Evolutionary conservation across 345 rosid species (phyloP), one percentile per base, ranked within the genome.

Genomic region (Cardamine occulta): DNA sequence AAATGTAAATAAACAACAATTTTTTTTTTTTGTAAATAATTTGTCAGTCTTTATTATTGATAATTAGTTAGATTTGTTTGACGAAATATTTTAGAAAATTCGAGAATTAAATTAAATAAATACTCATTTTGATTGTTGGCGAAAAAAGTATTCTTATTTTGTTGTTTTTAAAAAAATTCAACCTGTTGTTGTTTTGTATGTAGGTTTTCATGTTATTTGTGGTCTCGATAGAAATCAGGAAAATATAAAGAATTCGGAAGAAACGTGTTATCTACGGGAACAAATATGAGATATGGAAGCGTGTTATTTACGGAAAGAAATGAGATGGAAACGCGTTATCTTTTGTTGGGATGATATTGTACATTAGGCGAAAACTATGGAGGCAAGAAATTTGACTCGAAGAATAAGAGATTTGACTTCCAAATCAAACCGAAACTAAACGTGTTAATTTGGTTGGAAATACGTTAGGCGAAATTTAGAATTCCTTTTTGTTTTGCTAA

Each of bases 381-480:
- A 34, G 26, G 26, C 28, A 34, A 34, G 5, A 34, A 8, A 35
- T 61, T 37, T 37, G 66, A 37, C 29, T 12, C 21, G 3, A 4
- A 14, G 8, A 45, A 45, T 9, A 51, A 49, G 14, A 19, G 15
- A 52, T 52, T 49, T 52, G 51, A 62, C 32, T 13, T 61, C 5
- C 18, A 39, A 62, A 23, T 62, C 32, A 62, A 61, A 21, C 17
- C 4, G 13, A 60, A 60, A 61, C 4, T 13, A 58, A 58, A 47
- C 67, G 67, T 71, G 58, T 47, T 26, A 17, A 12, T 35, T 72
- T 42, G 59, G 67, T 48, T 71, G 48, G 34, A 19, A 32, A 21
- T 15, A 23, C 7, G 45, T 13, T 47, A 59, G n/a, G 17, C 15
- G 8, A 48, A 59, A 23, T 58, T 21, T 71, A 31, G 34, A 4